Base-by-base conservation (phyloP, 2,329 filamentous ascomycete species). In the Talaromyces sp. region DNA sequence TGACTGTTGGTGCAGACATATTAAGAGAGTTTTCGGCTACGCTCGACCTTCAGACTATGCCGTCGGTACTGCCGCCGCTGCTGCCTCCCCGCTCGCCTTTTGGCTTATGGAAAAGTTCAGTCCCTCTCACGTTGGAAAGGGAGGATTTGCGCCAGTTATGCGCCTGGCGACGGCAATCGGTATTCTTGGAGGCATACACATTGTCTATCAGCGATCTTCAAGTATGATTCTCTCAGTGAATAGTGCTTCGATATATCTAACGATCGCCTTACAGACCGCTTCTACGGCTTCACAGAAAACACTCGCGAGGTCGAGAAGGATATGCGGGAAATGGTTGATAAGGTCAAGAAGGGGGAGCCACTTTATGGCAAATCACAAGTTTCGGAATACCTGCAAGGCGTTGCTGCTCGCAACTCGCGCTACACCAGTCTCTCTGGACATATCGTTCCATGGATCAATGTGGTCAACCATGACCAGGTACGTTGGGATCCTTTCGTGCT, bases 261-360 rank as follows among this genome's bases (percentile, higher is more conserved):
- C 37, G 4, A 13, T 13, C 7, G 21, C 2, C 28, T 15, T 13
- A 28, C 21, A 96, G 91, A 93, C 69, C 89, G 94, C 64, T 97
- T 99, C 78, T 97, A 97, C 78, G 94, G 94, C 68, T 90, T 92
- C 76, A 87, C 84, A 50, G 94, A 99, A 77, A 99, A 99, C 78
- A 78, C 87, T 56, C 87, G 94, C 67, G 94, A 99, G 76, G 80
- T 94, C 59, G 89, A 96, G 63, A 87, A 96, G 87, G 94, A 99
- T 73, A 97, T 97, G 92, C 84, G 85, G 64, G 94, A 99, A 77
- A 99, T 99, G 94, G 92, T 97, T 37, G 84, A 86, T 74, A 95
- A 93, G 78, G 92, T 97, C 73, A 99, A 97, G 84, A 84, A 83
- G 60, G 93, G 93, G 64, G 84, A 96, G 79, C 83, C 94, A 36